Evolutionary conservation across 2,329 filamentous ascomycete genomes (phyloP).

Genomic region (Colletotrichum echinochloae): DNA sequence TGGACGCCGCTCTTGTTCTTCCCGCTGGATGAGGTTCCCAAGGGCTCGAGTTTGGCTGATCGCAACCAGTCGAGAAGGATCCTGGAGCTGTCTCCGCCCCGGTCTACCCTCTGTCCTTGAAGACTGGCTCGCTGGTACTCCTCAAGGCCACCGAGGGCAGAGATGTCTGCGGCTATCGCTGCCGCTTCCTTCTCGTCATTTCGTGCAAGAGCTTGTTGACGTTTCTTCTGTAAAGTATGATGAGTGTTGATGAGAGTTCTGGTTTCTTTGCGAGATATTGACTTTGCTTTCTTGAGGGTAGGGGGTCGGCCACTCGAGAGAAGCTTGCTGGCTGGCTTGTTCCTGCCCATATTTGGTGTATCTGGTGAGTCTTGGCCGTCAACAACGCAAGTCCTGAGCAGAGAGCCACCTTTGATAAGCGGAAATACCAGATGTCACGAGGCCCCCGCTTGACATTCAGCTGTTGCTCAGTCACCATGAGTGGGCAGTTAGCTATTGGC

Average conservation of each 20-base stretch:
- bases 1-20: background rate
- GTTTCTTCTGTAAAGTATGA: constrained; percentile 73
- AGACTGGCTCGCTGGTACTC: constrained; percentile 76
- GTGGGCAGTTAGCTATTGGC: too few species aligned
- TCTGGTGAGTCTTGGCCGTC: too few species aligned
- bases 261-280: constrained; percentile 74
- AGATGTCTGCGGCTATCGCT: constrained; percentile 64
- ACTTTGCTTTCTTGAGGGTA: constrained; percentile 61
- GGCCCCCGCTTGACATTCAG: background rate
- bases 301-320: constrained; percentile 68
- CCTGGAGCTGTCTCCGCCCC: constrained; percentile 75
- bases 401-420: too few species aligned
- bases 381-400: too few species aligned
- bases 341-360: constrained; percentile 35
- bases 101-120: constrained; percentile 74
- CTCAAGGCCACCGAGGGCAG: constrained; percentile 69
- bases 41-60: constrained; percentile 47
- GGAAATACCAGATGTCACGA: background rate
- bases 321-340: constrained; percentile 20
- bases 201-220: constrained; percentile 63
- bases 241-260: constrained; percentile 74
- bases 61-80: constrained; percentile 73
- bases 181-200: constrained; percentile 65
- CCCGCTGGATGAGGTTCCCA: constrained; percentile 31
- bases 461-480: background rate